Conservation (phyloP, 2,329 filamentous ascomycete genomes). For the Fusarium staphyleae region DNA sequence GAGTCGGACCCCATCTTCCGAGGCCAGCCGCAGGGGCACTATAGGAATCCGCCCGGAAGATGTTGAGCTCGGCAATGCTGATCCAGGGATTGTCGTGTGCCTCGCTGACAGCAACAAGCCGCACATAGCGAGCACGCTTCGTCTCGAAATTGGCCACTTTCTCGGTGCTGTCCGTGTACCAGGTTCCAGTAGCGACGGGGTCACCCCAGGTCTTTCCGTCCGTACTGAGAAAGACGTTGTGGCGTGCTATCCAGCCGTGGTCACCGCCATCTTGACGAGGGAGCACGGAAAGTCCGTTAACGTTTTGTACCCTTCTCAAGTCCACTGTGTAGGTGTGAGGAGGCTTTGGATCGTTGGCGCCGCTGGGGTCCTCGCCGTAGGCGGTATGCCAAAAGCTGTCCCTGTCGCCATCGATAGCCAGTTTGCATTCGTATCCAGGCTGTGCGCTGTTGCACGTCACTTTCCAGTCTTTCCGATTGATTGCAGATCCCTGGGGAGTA, state of each 20-base stretch:
- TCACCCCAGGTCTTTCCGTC: constrained; percentile 16
- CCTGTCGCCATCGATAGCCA: constrained; percentile 11
- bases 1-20: constrained; percentile 23
- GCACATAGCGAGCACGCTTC: constrained; percentile 9
- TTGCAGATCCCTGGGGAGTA: constrained; percentile 7
- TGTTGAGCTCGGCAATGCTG: constrained; percentile 24
- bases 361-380: not conserved
- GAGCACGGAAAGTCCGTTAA: constrained; percentile 26
- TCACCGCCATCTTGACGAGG: constrained; percentile 18
- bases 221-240: constrained; percentile 14
- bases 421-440: constrained; percentile 8
- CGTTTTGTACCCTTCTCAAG: constrained; percentile 13
- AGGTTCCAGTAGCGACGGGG: constrained; percentile 23
- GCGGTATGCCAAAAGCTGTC: constrained; percentile 19
- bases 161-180: constrained; percentile 16
- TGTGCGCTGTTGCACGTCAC: constrained; percentile 21
- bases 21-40: not conserved
- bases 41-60: constrained; percentile 18
- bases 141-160: constrained; percentile 31
- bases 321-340: constrained; percentile 28
- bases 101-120: constrained; percentile 13
- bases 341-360: constrained; percentile 3
- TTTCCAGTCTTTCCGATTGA: constrained; percentile 17
- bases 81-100: constrained; percentile 10
- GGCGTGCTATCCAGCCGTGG: constrained; percentile 16